Base-by-base conservation (phyloP, 1,139 yeast species). In the Blastobotrys niveus region DNA sequence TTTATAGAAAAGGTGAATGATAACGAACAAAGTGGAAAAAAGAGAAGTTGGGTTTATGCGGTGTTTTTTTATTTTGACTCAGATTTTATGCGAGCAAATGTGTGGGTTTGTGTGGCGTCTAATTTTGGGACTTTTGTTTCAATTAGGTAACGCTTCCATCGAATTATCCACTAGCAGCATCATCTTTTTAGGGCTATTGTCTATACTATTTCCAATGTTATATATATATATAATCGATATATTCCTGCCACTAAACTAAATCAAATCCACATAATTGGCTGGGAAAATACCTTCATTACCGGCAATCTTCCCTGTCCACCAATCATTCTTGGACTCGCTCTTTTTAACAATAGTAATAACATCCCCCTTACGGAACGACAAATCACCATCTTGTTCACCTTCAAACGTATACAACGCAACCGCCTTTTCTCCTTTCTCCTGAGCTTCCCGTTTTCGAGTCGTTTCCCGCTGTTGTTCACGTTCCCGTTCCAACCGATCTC, bases 281-380 rank as follows among this genome's bases (percentile, higher is more conserved):
- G 98, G 98, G 73, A 91, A 91, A 21, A 89, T 88, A 41, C 98
- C 98, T 52, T 86, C 84, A 47, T 66, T 67, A 5, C 94, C 93
- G 56, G 83, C 84, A 48, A 80, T 72, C 60, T 83, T 78, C 17
- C 98, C 98, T 0, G 96, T 88, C 98, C 98, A 91, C 98, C 98
- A 91, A 62, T 91, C 98, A 62, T 91, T 95, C 41, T 80, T 77
- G 10, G 95, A 82, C 14, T 83, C 88, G 12, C 94, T 78, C 63
- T 83, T 86, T 64, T 88, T 86, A 42, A 85, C 69, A 53, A 91
- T 83, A 36, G 86, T 83, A 57, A 91, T 85, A n/a, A 86, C 85
- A 64, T 91, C 98, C 46, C 98, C 98, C 69, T 91, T 91, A 55
- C 78, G 81, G 72, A 91, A 91, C 9, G 95, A 78, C 57, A 91